These are phyloP conservation scores for Hyphodiscus hymeniophilus DNA, from an alignment of 495 filamentous ascomycete species.

Conservation along the genomic window DNA sequence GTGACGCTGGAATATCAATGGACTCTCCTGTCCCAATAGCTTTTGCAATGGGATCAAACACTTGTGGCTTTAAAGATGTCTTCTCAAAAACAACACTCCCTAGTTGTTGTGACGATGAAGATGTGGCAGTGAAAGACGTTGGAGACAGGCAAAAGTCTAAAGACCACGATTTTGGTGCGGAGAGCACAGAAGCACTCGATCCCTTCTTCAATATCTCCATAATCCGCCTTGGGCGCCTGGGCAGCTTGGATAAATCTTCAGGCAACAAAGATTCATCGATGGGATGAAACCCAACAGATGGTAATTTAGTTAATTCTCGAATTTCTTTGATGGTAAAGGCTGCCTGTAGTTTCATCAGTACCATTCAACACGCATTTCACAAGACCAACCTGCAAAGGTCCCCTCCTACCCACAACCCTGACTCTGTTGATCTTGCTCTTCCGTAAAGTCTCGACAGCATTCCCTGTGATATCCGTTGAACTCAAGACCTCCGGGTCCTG, in stretches of 20 bases:
- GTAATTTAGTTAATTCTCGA: slow-evolving; percentile 77
- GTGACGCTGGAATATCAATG: slow-evolving; percentile 41
- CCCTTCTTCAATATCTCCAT: slow-evolving; percentile 74
- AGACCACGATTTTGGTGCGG: slow-evolving; percentile 63
- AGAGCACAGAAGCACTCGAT: slow-evolving; percentile 38
- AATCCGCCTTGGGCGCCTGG: slow-evolving; percentile 65
- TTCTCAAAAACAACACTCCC: slow-evolving; percentile 56
- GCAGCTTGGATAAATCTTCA: slow-evolving; percentile 51
- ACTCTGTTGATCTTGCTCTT: slow-evolving; percentile 73
- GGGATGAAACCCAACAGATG: slow-evolving; percentile 60
- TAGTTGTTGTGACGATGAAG: slow-evolving; percentile 36
- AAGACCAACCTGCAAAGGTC: slow-evolving; percentile 65
- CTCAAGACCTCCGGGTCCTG: slow-evolving; percentile 60
- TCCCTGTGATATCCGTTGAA: slow-evolving; percentile 79
- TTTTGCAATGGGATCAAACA: slow-evolving; percentile 43
- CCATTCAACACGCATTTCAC: not conserved
- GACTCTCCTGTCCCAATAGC: slow-evolving; percentile 39
- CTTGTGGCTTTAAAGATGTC: slow-evolving; percentile 38
- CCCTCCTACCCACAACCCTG: slow-evolving; percentile 76
- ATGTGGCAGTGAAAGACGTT: slow-evolving; percentile 49
- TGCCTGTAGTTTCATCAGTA: slow-evolving; percentile 41
- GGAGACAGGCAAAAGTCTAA: slow-evolving; percentile 77
- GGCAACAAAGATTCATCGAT: slow-evolving; percentile 58
- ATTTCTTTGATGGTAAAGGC: slow-evolving; percentile 92
- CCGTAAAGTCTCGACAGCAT: slow-evolving; percentile 65